Base-by-base conservation (phyloP, 306 rosid genomes). In the Morella rubra region DNA sequence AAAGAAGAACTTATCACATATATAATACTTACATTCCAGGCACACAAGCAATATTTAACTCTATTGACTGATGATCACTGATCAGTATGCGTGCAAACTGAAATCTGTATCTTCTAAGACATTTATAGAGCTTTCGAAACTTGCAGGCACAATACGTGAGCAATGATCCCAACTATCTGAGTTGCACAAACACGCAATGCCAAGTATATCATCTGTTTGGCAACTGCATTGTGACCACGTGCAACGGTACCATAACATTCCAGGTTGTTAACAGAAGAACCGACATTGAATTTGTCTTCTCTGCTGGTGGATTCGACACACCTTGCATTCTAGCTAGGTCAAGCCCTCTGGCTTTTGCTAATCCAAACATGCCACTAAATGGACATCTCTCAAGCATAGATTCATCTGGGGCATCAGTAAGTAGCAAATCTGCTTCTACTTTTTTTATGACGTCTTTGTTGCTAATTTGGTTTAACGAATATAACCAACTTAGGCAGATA, bases 251-350 rank as follows among this genome's bases (percentile, higher is more conserved):
- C 37, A 32, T 94, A 58, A 44, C 84, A 58, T 94, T 94, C 74
- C 98, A 91, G 73, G 93, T 91, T 6, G 55, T 94, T 74, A 94
- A 94, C 87, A 87, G 91, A 55, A 79, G 98, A 84, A 94, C 90
- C 5, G 91, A 91, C 86, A 89, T 94, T 14, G 91, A 87, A 44
- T 94, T 91, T 13, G 95, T 86, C 76, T 81, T 91, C 72, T 91
- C 90, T 73, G 54, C 82, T 10, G 92, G 88, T 16, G 98, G 98
- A 6, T 94, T 94, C 59, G 53, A 72, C 11, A 9, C 52, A 0
- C 98, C 98, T 12, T 94, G 94, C 81, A 58, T 91, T 79, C 51
- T 84, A 16, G 80, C 67, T 18, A 90, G 80, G 78, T 81, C 98
- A 24, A 15, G 3, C 0, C 85, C 96, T 74, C 2, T 85, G 66